Percentiles rank a stretch among this genome's conserved stretches.
Evolutionary conservation across 1,284 basidiomycete genomes (phyloP).

Genomic region (Abortiporus biennis): DNA sequence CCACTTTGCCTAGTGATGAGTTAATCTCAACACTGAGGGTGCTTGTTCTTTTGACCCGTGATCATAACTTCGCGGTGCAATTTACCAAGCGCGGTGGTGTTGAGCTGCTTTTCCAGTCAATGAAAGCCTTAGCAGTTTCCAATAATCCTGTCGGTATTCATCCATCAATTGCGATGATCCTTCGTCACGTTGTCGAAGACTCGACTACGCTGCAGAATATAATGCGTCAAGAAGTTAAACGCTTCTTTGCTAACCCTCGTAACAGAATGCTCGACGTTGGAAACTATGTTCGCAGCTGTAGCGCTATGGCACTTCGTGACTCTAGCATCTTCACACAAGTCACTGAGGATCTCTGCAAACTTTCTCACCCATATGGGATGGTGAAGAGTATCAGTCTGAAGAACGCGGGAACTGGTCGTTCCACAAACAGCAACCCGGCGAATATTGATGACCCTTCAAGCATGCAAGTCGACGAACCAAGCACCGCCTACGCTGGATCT

Average conservation of each 20-base stretch:
- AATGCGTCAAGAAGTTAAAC: slow-evolving; percentile 81
- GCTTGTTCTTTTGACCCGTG: slow-evolving; percentile 77
- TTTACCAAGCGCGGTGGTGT: slow-evolving; percentile 67
- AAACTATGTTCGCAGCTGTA: slow-evolving; percentile 73
- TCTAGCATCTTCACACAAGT: slow-evolving; percentile 74
- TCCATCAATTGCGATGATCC: slow-evolving; percentile 80
- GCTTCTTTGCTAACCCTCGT: slow-evolving; percentile 69
- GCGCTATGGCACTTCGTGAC: slow-evolving; percentile 80
- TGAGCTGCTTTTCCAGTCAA: slow-evolving; percentile 55
- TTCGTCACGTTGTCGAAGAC: slow-evolving; percentile 91
- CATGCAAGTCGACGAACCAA: slow-evolving; percentile 66
- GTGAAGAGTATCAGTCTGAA: slow-evolving; percentile 65
- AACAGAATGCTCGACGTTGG: slow-evolving; percentile 67
- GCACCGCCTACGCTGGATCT: slow-evolving; percentile 15
- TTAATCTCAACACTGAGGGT: slow-evolving; percentile 75
- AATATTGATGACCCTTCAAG: slow-evolving; percentile 28
- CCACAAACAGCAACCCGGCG: slow-evolving; percentile 14
- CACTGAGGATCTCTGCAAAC: slow-evolving; percentile 64
- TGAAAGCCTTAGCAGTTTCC: slow-evolving; percentile 46
- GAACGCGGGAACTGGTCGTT: slow-evolving; percentile 18
- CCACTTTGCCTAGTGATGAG: slow-evolving; percentile 69
- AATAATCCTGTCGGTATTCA: slow-evolving; percentile 60
- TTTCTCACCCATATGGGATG: slow-evolving; percentile 60
- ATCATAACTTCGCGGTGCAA: slow-evolving; percentile 49
- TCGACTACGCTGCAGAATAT: slow-evolving; percentile 55